These are phyloP conservation scores for Cercospora citrullina DNA, from an alignment of 2,329 filamentous ascomycete genomes.

Conservation along the genomic window DNA sequence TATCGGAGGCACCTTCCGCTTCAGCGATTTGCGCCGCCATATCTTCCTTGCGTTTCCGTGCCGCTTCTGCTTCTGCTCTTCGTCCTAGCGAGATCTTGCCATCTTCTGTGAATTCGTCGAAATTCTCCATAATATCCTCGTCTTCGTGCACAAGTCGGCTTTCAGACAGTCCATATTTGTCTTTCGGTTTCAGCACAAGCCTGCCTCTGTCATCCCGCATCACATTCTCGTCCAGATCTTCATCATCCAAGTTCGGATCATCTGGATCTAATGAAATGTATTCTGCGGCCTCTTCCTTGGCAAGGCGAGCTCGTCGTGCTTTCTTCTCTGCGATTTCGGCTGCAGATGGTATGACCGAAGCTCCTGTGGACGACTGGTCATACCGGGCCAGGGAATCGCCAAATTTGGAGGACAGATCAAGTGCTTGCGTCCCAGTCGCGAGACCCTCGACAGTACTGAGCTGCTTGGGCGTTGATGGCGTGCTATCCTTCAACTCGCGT, in stretches of 20 bases:
- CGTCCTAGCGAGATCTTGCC: constrained; percentile 75
- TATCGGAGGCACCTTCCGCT: constrained; percentile 48
- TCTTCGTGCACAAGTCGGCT: constrained; percentile 80
- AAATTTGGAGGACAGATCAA: constrained; percentile 56
- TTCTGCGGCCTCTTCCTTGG: constrained; percentile 62
- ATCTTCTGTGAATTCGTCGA: constrained; percentile 75
- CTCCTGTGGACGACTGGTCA: constrained; percentile 28
- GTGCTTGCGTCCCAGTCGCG: constrained; percentile 45
- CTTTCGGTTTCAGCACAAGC: constrained; percentile 55
- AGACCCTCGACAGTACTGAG: constrained; percentile 48
- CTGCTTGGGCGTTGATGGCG: constrained; percentile 76
- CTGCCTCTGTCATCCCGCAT: constrained; percentile 44
- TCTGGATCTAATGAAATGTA: constrained; percentile 65
- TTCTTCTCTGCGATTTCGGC: constrained; percentile 90
- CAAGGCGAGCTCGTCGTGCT: constrained; percentile 77
- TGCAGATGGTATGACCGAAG: constrained; percentile 69
- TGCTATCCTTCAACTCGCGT: constrained; percentile 80
- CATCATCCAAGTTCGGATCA: constrained; percentile 49
- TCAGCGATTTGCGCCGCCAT: constrained; percentile 82
- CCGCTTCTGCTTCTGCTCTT: constrained; percentile 72
- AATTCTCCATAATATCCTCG: constrained; percentile 89
- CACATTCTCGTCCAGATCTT: constrained; percentile 45
- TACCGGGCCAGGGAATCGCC: constrained; percentile 50
- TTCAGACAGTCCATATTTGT: constrained; percentile 58
- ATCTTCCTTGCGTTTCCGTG: constrained; percentile 64